A percentile compares a stretch with the other conserved stretches of the same genome.
Conservation (phyloP, 2,329 filamentous ascomycete species). For the Sclerotinia borealis region DNA sequence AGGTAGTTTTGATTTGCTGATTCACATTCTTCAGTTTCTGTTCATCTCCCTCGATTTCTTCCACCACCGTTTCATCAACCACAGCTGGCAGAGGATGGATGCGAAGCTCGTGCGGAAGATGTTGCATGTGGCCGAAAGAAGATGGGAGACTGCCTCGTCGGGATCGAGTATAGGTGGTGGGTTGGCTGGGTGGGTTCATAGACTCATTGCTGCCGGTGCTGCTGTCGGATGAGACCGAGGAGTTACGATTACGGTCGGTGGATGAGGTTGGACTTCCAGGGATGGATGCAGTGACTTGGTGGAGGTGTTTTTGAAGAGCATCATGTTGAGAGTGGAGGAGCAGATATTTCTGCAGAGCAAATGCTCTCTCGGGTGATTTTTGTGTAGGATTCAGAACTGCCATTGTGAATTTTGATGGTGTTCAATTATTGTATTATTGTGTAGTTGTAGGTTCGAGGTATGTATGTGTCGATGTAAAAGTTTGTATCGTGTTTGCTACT, state of each 20-base stretch:
- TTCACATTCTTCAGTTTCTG: slow-evolving; percentile 42
- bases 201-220: background rate
- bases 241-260: slow-evolving; percentile 7
- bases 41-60: slow-evolving; percentile 27
- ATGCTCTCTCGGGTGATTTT: slow-evolving; percentile 28
- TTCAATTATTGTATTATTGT: background rate
- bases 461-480: background rate
- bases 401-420: background rate
- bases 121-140: background rate
- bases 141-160: background rate
- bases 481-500: background rate
- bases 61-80: slow-evolving; percentile 21
- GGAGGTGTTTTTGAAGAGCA: slow-evolving; percentile 32
- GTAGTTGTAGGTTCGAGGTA: too few species aligned
- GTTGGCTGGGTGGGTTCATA: background rate
- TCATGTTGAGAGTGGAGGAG: slow-evolving; percentile 33
- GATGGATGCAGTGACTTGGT: slow-evolving; percentile 18
- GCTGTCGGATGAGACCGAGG: slow-evolving; percentile 12
- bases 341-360: slow-evolving; percentile 34
- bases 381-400: slow-evolving; percentile 15
- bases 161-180: slow-evolving; percentile 12
- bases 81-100: slow-evolving; percentile 25
- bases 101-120: slow-evolving; percentile 2
- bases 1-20: slow-evolving; percentile 46
- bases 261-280: slow-evolving; percentile 11